Evolutionary conservation across 441 rosid species (phyloP).

Genomic region (Arabidopsis lyrata): DNA sequence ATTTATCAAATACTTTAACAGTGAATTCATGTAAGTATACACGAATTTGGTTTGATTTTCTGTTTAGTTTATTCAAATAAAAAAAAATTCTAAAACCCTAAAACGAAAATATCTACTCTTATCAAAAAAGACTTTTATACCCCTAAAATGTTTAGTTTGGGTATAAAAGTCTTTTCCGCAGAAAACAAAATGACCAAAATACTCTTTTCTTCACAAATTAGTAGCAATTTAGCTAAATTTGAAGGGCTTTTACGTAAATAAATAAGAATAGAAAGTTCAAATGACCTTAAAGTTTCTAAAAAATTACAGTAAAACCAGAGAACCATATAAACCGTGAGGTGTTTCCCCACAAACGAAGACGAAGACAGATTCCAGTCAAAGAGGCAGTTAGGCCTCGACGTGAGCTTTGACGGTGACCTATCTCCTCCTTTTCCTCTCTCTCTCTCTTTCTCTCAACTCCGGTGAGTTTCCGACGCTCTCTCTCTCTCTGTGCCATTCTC

Average conservation of each 20-base stretch:
- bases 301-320: slow-evolving; percentile 41
- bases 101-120: not conserved
- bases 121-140: not conserved
- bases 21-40: no score
- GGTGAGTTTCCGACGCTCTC: slow-evolving; percentile 33
- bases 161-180: not conserved
- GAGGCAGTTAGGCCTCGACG: slow-evolving; percentile 34
- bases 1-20: no score
- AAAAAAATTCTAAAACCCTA: not conserved
- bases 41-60: not conserved
- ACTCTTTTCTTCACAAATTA: not conserved
- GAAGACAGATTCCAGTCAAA: slow-evolving; percentile 44
- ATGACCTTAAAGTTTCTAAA: not conserved
- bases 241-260: slow-evolving; percentile 18
- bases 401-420: slow-evolving; percentile 24
- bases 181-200: not conserved
- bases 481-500: not conserved
- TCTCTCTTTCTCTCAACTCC: slow-evolving; percentile 7
- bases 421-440: not conserved
- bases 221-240: not conserved
- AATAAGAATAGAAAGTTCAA: not conserved
- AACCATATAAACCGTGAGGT: slow-evolving; percentile 38
- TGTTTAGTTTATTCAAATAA: not conserved
- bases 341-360: slow-evolving; percentile 36
- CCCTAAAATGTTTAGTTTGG: not conserved